phyloP scores from a whole-genome alignment of 441 rosid species.

The Syzygium malaccense region DNA sequence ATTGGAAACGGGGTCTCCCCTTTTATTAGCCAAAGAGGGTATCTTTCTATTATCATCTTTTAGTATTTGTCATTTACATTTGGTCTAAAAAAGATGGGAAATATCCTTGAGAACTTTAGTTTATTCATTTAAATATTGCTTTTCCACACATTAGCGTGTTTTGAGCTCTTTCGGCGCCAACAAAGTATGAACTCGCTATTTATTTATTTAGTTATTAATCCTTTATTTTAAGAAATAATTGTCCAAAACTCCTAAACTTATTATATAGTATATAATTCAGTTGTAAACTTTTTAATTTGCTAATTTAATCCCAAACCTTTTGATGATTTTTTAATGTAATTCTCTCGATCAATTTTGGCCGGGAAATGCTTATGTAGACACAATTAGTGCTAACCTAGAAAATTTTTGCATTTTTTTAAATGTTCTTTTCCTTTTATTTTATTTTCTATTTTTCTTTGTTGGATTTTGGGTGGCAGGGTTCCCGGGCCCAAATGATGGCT shows the following conservation, averaged over 20 bases:
- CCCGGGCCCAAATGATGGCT: rapidly evolving
- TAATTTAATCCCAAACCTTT: too few species aligned
- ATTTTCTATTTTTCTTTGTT: not conserved
- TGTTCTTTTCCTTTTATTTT: not conserved
- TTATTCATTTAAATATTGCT: not conserved
- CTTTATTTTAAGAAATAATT: not conserved
- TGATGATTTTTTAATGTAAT: too few species aligned
- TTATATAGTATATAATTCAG: rapidly evolving
- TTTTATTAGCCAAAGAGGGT: not conserved
- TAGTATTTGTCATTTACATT: not conserved
- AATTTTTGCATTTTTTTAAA: not conserved
- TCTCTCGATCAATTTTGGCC: not conserved
- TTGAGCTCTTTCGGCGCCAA: not conserved
- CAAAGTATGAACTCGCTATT: not conserved
- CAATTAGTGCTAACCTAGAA: not conserved
- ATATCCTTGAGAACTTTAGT: not conserved
- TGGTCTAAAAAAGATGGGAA: not conserved
- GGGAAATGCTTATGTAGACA: not conserved
- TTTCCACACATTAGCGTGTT: not conserved
- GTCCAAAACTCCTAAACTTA: not conserved
- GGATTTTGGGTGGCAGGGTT: not conserved
- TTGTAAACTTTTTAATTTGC: too few species aligned
- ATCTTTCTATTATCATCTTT: not conserved
- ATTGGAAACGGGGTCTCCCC: not conserved
- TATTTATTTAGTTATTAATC: not conserved